Conservation (phyloP, 352 stramenopile genomes). For the Elongisporangium prolatum region DNA sequence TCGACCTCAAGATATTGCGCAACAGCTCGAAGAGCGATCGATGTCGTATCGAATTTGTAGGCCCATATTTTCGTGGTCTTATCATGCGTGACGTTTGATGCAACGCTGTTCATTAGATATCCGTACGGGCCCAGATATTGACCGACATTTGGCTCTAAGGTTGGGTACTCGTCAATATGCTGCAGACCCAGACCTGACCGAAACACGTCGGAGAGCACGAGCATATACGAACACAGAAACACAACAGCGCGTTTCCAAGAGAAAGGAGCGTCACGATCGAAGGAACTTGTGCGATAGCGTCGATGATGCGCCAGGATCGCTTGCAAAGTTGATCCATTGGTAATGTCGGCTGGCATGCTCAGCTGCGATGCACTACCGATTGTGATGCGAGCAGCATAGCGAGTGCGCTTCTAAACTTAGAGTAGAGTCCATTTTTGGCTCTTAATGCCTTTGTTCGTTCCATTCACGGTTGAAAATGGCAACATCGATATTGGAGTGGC, state of each 20-base stretch:
- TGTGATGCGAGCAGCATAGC: no score
- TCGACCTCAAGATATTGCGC: not conserved
- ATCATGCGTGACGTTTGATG: not conserved
- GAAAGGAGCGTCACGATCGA: not conserved
- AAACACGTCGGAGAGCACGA: not conserved
- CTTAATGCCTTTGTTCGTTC: no score
- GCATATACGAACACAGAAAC: not conserved
- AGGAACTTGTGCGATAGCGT: not conserved
- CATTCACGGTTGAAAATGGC: no score
- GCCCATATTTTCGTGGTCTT: not conserved
- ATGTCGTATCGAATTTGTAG: not conserved
- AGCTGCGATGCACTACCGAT: no score
- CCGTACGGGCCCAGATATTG: not conserved
- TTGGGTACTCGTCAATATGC: not conserved
- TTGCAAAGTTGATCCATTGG: not conserved
- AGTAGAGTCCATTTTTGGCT: no score
- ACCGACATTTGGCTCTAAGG: not conserved
- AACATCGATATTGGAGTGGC: no score
- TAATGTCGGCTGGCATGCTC: no score
- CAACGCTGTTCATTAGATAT: not conserved
- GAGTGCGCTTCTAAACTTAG: no score
- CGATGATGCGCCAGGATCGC: not conserved
- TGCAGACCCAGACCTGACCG: not conserved
- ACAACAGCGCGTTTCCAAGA: not conserved
- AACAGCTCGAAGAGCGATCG: not conserved